Percentiles rank a stretch among this genome's conserved stretches.
These are phyloP conservation scores for Pseudocercospora vitis DNA, from an alignment of 2,329 filamentous ascomycete species.

Conservation along the genomic window DNA sequence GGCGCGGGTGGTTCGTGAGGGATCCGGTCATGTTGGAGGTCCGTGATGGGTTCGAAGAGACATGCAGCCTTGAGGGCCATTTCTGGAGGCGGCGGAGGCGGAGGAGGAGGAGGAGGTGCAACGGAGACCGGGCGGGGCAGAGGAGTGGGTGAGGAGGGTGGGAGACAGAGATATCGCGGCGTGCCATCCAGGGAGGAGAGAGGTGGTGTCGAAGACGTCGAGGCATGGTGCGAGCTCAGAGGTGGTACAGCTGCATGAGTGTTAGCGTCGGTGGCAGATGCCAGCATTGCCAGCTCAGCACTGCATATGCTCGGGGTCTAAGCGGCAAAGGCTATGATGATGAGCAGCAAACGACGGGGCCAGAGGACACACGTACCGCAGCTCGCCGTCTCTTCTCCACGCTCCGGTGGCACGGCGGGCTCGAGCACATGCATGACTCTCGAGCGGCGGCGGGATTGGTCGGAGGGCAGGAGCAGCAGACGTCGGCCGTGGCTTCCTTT, in stretches of 20 bases:
- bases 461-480: conserved; percentile 8
- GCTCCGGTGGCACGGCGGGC: conserved; percentile 26
- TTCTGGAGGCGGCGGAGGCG: conserved; percentile 22
- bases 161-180: conserved; percentile 24
- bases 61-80: conserved; percentile 27
- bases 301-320: conserved; percentile 29
- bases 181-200: conserved; percentile 29
- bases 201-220: conserved; percentile 27
- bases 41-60: conserved; percentile 18
- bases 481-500: conserved; percentile 12
- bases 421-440: conserved; percentile 33
- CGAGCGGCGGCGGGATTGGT: conserved; percentile 17
- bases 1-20: conserved; percentile 9
- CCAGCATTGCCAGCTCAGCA: conserved; percentile 39
- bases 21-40: conserved; percentile 11
- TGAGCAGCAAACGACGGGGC: conserved; percentile 23
- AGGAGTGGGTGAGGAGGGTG: conserved; percentile 13
- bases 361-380: conserved; percentile 27
- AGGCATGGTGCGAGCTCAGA: conserved; percentile 31
- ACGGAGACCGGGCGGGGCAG: conserved; percentile 16
- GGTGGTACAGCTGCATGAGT: conserved; percentile 37
- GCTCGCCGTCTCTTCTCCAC: conserved; percentile 22
- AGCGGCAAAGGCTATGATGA: conserved; percentile 27
- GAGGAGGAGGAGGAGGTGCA: conserved; percentile 16
- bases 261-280: conserved; percentile 38